Base-by-base conservation (phyloP, 1,284 basidiomycete genomes). In the Ganoderma leucocontextum region DNA sequence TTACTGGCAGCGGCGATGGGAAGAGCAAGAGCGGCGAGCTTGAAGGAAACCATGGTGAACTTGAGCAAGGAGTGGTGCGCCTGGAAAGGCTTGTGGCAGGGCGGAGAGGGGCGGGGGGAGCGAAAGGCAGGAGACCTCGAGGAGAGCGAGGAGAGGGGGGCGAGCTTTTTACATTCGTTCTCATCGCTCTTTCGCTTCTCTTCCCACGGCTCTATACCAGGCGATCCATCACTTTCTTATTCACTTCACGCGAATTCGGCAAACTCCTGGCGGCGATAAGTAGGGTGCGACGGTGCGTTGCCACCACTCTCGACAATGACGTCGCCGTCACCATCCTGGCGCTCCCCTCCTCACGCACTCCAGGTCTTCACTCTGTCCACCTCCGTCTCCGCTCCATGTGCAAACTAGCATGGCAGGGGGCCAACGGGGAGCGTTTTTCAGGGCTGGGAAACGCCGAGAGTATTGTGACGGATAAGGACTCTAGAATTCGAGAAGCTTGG, bases 1-100 rank as follows among this genome's bases (percentile, higher is more conserved):
- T 60, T 72, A 82, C 81, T 80, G 47, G 79, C 60, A 63, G 76
- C 79, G 52, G 75, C 76, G 49, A 79, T 70, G 52, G 76, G 67
- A 66, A 77, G 70, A 59, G 80, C 80, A 62, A 82, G 76, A 57
- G 75, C 73, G 62, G 78, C 75, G 65, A 78, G 71, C 62, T 76
- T 22, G 42, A 62, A 74, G 68, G 76, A 68, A 64, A 73, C 73
- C 75, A 75, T 75, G 17, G 61, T 68, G 68, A 64, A 9, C 10
- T 22, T 22, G 57, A 44, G 42, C 66, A 71, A 66, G 39, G 72
- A 69, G 58, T 60, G 72, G 60, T 35, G 38, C 60, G 71, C 71
- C 68, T 64, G 62, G 55, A 66, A 19, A 60, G 70, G 68, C 72
- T 73, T 73, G 69, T 71, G 60, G 64, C 72, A 73, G 72, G 38